Percentiles rank a stretch among this genome's conserved stretches.
Conservation (phyloP, 305 asterid genomes). For the Coffea humblotiana region DNA sequence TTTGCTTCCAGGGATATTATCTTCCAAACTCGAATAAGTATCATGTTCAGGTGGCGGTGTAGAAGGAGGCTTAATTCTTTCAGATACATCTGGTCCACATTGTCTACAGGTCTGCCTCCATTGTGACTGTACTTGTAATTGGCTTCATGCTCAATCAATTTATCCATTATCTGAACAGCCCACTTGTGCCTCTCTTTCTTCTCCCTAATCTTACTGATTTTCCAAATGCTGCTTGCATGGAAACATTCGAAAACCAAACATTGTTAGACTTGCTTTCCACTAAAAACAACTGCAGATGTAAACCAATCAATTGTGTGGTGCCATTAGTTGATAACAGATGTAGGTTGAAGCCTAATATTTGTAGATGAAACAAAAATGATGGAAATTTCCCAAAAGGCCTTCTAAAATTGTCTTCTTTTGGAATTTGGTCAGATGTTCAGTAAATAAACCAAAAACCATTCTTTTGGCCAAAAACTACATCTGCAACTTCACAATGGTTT, state of each 20-base stretch:
- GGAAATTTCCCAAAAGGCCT: too few species aligned
- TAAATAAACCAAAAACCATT: neutral
- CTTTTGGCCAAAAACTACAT: neutral
- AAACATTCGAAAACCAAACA: neutral
- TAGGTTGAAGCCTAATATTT: too few species aligned
- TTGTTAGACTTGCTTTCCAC: neutral
- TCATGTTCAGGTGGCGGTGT: slow-evolving; percentile 17
- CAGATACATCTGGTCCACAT: neutral
- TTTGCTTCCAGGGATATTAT: neutral
- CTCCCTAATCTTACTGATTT: slow-evolving; percentile 31
- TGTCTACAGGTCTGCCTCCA: slow-evolving; percentile 29
- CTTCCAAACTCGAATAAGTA: neutral
- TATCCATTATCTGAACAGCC: slow-evolving; percentile 38
- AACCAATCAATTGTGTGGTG: too few species aligned
- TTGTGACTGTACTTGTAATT: slow-evolving; percentile 29
- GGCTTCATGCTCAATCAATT: slow-evolving; percentile 21
- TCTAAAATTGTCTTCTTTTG: too few species aligned
- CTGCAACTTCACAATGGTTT: neutral
- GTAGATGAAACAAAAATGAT: too few species aligned
- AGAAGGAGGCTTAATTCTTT: slow-evolving; percentile 2
- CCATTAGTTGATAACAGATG: too few species aligned
- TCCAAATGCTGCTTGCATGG: slow-evolving; percentile 30
- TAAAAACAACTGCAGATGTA: neutral
- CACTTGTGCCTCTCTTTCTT: slow-evolving; percentile 33
- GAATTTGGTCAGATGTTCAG: neutral